phyloP scores from a whole-genome alignment of 345 rosid genomes.

The Toxicodendron radicans region DNA sequence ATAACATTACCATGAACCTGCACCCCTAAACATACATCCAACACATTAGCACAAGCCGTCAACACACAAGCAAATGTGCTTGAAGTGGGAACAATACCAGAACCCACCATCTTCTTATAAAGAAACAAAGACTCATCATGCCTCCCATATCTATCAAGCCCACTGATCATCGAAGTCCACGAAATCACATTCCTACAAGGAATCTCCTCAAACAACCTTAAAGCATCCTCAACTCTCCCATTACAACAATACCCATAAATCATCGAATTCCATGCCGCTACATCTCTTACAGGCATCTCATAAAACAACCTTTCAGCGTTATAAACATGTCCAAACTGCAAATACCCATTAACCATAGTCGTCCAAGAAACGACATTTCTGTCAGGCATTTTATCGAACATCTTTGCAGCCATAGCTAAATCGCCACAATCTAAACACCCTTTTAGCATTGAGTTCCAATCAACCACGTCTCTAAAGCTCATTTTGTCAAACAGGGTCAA shows the following conservation, averaged over 20 bases:
- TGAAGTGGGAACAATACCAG: conserved; percentile 40
- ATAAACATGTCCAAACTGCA: conserved; percentile 50
- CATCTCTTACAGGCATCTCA: conserved; percentile 62
- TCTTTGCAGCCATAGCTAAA: conserved; percentile 35
- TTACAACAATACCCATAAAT: conserved; percentile 58
- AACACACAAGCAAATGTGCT: conserved; percentile 57
- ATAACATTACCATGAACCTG: conserved; percentile 57
- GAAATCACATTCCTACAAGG: conserved; percentile 66
- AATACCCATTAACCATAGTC: conserved; percentile 63
- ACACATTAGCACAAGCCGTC: conserved; percentile 58
- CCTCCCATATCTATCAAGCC: conserved; percentile 60
- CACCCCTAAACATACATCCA: conserved; percentile 42
- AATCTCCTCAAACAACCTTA: conserved; percentile 57
- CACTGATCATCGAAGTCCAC: conserved; percentile 82
- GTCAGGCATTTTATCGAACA: conserved; percentile 72
- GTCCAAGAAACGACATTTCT: conserved; percentile 73
- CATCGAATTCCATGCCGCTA: conserved; percentile 75
- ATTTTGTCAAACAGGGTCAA: conserved; percentile 46
- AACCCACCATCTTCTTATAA: conserved; percentile 51
- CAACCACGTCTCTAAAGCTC: conserved; percentile 49
- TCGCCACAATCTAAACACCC: conserved; percentile 69
- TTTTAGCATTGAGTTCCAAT: conserved; percentile 71
- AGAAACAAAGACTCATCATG: conserved; percentile 48
- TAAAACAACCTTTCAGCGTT: conserved; percentile 54
- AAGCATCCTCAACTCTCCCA: conserved; percentile 51